Evolutionary conservation across 768 basidiomycete species (phyloP).

Genomic region (Suillus alpinus): DNA sequence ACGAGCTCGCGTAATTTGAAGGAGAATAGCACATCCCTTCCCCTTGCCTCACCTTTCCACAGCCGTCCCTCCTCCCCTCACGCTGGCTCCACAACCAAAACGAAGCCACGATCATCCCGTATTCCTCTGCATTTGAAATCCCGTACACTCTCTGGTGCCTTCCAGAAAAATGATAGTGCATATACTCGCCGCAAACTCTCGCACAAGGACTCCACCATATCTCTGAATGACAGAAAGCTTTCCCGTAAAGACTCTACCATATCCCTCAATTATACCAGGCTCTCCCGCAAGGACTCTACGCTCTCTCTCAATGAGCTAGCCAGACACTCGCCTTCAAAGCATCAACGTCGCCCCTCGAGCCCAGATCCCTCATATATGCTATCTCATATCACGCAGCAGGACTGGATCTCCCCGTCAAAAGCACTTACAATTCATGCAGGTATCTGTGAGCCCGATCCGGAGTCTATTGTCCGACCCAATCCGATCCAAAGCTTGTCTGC

Average conservation of each 20-base stretch:
- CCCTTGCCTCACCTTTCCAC: conserved; percentile 45
- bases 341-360: conserved; percentile 18
- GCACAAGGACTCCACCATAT: conserved; percentile 3
- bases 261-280: conserved; percentile 17
- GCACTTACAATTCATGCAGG: conserved; percentile 1
- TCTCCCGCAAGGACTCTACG: conserved; percentile 2
- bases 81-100: conserved; percentile 34
- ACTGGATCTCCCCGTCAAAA: conserved; percentile 14
- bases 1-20: conserved; percentile 40
- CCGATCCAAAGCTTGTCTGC: conserved; percentile 3
- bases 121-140: conserved; percentile 31
- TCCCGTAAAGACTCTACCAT: conserved; percentile 16
- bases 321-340: conserved; percentile 15
- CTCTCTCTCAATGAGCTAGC: conserved; percentile 8
- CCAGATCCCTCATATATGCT: conserved; percentile 29
- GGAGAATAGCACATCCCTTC: conserved; percentile 31
- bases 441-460: not conserved
- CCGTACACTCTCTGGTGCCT: conserved; percentile 36
- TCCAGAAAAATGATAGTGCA: conserved; percentile 15
- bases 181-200: not conserved
- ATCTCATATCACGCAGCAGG: conserved; percentile 11
- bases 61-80: conserved; percentile 42
- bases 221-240: conserved; percentile 9
- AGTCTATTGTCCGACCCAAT: not conserved
- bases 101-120: conserved; percentile 18